These are phyloP conservation scores for Peronospora farinosa DNA, from an alignment of 352 stramenopile genomes.

Conservation along the genomic window DNA sequence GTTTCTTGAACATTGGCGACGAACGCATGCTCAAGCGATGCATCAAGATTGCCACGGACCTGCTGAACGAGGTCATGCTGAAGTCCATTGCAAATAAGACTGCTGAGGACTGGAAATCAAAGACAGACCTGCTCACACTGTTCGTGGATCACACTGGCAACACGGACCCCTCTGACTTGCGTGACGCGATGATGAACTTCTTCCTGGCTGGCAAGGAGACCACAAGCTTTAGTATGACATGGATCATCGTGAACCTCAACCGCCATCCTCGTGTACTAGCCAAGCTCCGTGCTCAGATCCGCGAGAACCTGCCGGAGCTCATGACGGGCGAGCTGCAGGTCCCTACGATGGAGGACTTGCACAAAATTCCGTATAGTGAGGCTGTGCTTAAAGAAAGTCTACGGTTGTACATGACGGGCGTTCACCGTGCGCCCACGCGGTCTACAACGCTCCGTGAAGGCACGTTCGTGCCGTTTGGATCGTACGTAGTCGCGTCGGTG, in stretches of 20 bases:
- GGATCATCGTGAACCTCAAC: slow-evolving; percentile 74
- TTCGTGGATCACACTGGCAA: slow-evolving; percentile 26
- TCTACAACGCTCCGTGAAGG: slow-evolving; percentile 55
- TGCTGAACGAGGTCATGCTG: slow-evolving; percentile 33
- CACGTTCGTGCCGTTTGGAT: slow-evolving; percentile 34
- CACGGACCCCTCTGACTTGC: slow-evolving; percentile 10
- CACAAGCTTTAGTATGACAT: slow-evolving; percentile 57
- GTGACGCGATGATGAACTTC: slow-evolving; percentile 72
- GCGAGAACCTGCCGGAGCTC: slow-evolving; percentile 29
- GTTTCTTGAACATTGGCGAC: slow-evolving; percentile 15
- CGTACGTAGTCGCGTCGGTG: slow-evolving; percentile 35
- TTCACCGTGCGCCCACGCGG: slow-evolving; percentile 28
- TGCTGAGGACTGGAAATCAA: slow-evolving; percentile 1
- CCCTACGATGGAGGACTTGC: slow-evolving; percentile 37
- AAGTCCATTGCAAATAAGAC: slow-evolving; percentile 20
- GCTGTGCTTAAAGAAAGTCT: slow-evolving; percentile 57
- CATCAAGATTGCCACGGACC: slow-evolving; percentile 22
- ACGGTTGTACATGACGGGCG: slow-evolving; percentile 46
- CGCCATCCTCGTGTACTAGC: slow-evolving; percentile 43
- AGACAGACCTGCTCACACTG: slow-evolving; percentile 42
- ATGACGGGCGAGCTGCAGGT: slow-evolving; percentile 13
- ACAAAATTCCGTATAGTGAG: slow-evolving; percentile 52
- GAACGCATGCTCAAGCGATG: slow-evolving; percentile 19
- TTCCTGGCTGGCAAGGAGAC: slow-evolving; percentile 67
- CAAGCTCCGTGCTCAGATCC: slow-evolving; percentile 46